phyloP scores from a whole-genome alignment of 2,329 filamentous ascomycete species.

The Colletotrichum noveboracense region DNA sequence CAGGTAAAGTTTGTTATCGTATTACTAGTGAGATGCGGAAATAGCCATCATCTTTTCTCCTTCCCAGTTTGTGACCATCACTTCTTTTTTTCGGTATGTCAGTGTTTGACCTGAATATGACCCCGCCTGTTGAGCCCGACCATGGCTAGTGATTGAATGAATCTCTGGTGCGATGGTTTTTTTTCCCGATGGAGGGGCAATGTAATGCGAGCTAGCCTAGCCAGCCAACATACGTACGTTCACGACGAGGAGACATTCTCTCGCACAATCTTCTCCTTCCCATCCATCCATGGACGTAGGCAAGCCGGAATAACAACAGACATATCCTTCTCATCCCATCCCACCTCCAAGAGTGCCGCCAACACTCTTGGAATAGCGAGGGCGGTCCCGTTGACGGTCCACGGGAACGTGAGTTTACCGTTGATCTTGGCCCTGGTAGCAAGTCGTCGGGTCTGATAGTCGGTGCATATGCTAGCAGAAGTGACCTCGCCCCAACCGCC shows the following conservation, averaged over 20 bases:
- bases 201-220: not conserved
- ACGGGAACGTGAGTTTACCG: conserved; percentile 73
- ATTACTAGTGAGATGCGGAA: not conserved
- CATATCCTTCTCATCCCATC: conserved; percentile 76
- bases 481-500: conserved; percentile 94
- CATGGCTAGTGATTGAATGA: not conserved
- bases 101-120: not conserved
- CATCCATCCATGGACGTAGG: conserved; percentile 84
- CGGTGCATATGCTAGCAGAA: conserved; percentile 87
- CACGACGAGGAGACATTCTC: not conserved
- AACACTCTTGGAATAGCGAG: conserved; percentile 89
- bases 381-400: conserved; percentile 93
- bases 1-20: not conserved
- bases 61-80: not conserved
- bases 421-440: conserved; percentile 72
- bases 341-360: conserved; percentile 87
- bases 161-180: not conserved
- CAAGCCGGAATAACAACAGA: conserved; percentile 80
- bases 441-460: conserved; percentile 88
- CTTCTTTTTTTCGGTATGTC: not conserved
- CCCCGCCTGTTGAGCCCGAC: not conserved
- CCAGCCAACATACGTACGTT: not conserved
- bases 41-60: not conserved
- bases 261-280: conserved; percentile 65
- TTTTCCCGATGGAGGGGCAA: not conserved